A percentile compares a stretch with the other conserved stretches of the same genome.
Evolutionary conservation across 1,284 basidiomycete genomes (phyloP).

Genomic region (Sporisorium scitamineum): DNA sequence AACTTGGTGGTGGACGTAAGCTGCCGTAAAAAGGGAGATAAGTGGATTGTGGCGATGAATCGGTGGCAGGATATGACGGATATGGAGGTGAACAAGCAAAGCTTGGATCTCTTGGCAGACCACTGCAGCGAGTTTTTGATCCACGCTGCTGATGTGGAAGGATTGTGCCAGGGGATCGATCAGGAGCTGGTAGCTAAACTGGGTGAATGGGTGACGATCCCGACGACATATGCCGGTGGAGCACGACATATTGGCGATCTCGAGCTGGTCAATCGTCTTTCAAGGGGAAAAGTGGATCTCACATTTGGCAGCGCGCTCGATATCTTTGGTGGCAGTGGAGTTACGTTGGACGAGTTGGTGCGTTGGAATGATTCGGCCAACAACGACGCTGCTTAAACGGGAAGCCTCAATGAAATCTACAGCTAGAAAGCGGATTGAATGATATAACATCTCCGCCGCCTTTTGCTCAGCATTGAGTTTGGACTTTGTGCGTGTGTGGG

Average conservation of each 20-base stretch:
- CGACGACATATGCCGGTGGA: constrained; percentile 96
- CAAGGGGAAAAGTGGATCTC: constrained; percentile 87
- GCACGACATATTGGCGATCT: constrained; percentile 89
- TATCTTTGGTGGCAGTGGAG: constrained; percentile 82
- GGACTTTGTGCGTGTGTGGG: background rate
- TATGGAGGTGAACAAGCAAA: constrained; percentile 79
- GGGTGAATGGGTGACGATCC: constrained; percentile 89
- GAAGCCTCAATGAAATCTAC: too few relatives aligned
- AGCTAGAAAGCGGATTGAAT: background rate
- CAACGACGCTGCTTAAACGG: background rate
- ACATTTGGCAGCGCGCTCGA: constrained; percentile 91
- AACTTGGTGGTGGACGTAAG: constrained; percentile 94
- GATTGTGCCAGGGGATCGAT: constrained; percentile 95
- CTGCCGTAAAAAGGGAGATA: constrained; percentile 81
- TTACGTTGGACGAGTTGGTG: constrained; percentile 80
- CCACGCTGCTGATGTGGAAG: constrained; percentile 98
- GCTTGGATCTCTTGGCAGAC: constrained; percentile 37
- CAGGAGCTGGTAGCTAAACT: constrained; percentile 85
- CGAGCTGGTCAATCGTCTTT: constrained; percentile 83
- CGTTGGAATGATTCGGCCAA: constrained; percentile 64
- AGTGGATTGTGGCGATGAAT: constrained; percentile 98
- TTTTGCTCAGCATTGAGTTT: too few relatives aligned
- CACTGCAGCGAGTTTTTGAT: constrained; percentile 86
- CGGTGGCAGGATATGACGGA: constrained; percentile 98
- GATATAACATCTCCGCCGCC: background rate